Evolutionary conservation across 2,329 filamentous ascomycete genomes (phyloP).

Genomic region (Epichloe hybrida): DNA sequence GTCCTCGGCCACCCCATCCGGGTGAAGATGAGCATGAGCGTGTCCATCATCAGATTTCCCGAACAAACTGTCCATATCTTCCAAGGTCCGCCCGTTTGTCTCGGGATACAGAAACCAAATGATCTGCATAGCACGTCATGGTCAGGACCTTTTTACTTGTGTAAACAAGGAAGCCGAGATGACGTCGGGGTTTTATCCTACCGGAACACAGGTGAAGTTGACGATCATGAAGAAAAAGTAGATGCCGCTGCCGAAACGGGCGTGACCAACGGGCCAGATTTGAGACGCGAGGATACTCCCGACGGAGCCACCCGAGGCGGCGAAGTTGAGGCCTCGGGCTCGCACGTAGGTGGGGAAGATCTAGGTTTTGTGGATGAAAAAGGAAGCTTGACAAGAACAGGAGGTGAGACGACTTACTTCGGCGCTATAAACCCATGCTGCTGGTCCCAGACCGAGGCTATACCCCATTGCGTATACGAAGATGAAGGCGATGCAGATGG

Average conservation of each 20-base stretch:
- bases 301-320: conserved; percentile 39
- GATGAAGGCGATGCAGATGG: conserved; percentile 39
- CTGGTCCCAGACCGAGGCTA: conserved; percentile 42
- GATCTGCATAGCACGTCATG: conserved; percentile 13
- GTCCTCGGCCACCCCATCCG: not conserved
- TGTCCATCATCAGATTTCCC: conserved; percentile 7
- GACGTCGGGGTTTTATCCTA: not conserved
- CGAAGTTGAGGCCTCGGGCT: conserved; percentile 41
- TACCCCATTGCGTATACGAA: conserved; percentile 46
- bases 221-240: conserved; percentile 43
- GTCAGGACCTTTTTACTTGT: not conserved
- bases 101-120: conserved; percentile 32
- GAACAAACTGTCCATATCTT: conserved; percentile 33
- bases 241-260: conserved; percentile 33
- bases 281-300: conserved; percentile 41
- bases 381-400: not conserved
- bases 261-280: conserved; percentile 41
- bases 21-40: not conserved
- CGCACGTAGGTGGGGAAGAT: conserved; percentile 46
- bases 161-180: no score
- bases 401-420: conserved; percentile 26
- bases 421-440: conserved; percentile 45
- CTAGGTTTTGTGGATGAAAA: conserved; percentile 6
- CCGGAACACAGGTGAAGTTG: conserved; percentile 5
- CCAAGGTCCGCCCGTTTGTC: conserved; percentile 27